Evolutionary conservation across 176 grass and related monocot species (phyloP).

Genomic region (Oryza glumipatula): DNA sequence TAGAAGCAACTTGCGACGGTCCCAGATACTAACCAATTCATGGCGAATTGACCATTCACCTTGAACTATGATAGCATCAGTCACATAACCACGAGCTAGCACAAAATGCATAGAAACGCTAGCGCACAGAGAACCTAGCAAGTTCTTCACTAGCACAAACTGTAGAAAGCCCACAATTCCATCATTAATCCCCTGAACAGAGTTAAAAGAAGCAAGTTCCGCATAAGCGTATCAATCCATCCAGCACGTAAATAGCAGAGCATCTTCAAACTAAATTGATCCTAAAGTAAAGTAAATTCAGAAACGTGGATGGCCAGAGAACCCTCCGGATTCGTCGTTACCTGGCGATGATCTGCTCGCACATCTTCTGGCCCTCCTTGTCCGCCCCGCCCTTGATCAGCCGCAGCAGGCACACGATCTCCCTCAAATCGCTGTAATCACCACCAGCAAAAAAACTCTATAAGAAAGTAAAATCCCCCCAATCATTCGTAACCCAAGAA

Average conservation of each 20-base stretch:
- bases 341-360: constrained; percentile 52
- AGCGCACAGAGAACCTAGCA: neutral
- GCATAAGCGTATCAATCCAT: neutral
- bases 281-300: neutral
- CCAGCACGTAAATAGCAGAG: neutral
- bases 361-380: constrained; percentile 66
- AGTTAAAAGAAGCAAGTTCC: neutral
- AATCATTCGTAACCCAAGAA: neutral
- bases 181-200: neutral
- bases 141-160: neutral
- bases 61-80: neutral
- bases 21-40: neutral
- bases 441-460: too few relatives aligned
- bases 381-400: constrained; percentile 68
- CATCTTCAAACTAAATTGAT: neutral
- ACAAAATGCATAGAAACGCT: neutral
- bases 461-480: neutral
- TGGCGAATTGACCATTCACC: neutral
- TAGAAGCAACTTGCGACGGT: neutral
- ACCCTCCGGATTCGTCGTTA: constrained; percentile 6
- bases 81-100: neutral
- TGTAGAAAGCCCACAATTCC: neutral
- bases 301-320: neutral
- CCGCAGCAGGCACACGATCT: constrained; percentile 57
- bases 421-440: constrained; percentile 60